Percentiles rank a stretch among this genome's conserved stretches.
phyloP scores from a whole-genome alignment of 1,284 basidiomycete species.

The Puccinia hordei region DNA sequence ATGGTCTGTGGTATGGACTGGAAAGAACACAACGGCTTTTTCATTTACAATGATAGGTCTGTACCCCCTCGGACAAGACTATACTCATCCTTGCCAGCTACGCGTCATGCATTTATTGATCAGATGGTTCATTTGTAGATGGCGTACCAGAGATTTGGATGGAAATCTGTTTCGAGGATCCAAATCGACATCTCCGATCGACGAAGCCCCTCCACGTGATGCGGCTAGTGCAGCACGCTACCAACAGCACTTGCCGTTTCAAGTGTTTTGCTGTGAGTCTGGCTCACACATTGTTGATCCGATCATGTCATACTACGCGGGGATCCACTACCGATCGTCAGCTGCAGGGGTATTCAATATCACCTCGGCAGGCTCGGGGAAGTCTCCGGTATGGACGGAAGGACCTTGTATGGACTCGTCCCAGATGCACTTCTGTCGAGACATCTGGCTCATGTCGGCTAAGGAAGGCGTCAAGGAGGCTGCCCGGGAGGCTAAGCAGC shows the following conservation, averaged over 20 bases:
- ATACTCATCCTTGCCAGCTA: not conserved
- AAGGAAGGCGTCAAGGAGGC: slow-evolving; percentile 66
- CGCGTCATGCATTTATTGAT: not conserved
- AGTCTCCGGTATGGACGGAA: slow-evolving; percentile 64
- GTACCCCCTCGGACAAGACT: slow-evolving; percentile 53
- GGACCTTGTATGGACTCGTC: slow-evolving; percentile 86
- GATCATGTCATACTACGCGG: slow-evolving; percentile 85
- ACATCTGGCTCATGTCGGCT: slow-evolving; percentile 84
- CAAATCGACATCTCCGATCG: slow-evolving; percentile 84
- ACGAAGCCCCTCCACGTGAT: slow-evolving; percentile 85
- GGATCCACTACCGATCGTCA: slow-evolving; percentile 78
- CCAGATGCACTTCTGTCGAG: slow-evolving; percentile 93
- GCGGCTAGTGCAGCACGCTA: slow-evolving; percentile 76
- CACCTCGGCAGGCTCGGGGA: slow-evolving; percentile 66
- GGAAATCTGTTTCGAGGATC: slow-evolving; percentile 94
- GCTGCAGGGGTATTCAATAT: slow-evolving; percentile 65
- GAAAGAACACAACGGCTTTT: slow-evolving; percentile 93
- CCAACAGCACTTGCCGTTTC: slow-evolving; percentile 86
- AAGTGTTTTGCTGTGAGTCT: slow-evolving; percentile 94
- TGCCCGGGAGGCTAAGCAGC: slow-evolving; percentile 54
- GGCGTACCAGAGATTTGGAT: slow-evolving; percentile 91
- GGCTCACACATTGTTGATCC: slow-evolving; percentile 94
- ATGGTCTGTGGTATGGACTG: slow-evolving; percentile 99
- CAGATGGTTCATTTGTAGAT: slow-evolving; percentile 64
- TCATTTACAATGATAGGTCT: slow-evolving; percentile 91